phyloP scores from a whole-genome alignment of 495 filamentous ascomycete species.

The Hypoxylon perforatum region DNA sequence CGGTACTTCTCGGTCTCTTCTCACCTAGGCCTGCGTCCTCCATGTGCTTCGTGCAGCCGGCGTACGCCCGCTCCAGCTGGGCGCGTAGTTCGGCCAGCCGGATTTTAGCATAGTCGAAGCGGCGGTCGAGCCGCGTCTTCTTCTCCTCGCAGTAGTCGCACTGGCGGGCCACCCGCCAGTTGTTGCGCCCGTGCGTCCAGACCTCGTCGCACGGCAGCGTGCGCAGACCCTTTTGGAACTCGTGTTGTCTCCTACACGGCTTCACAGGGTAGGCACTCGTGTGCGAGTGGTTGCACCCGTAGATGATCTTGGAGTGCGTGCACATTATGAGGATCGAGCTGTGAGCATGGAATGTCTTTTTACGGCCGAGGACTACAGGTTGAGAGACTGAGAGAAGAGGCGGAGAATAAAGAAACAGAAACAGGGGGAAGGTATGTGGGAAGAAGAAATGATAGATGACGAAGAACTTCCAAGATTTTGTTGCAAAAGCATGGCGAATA shows the following conservation, averaged over 20 bases:
- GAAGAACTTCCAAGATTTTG: not conserved
- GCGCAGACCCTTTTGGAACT: slow-evolving; percentile 1
- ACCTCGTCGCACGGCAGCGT: slow-evolving; percentile 10
- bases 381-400: too few species aligned
- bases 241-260: slow-evolving; percentile 5
- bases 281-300: slow-evolving; percentile 30
- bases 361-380: too few species aligned
- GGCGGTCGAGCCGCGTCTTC: not conserved
- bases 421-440: too few species aligned
- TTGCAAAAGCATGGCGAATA: not conserved
- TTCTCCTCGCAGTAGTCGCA: slow-evolving; percentile 14
- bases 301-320: slow-evolving; percentile 18
- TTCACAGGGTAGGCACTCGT: not conserved
- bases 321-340: slow-evolving; percentile 25
- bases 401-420: too few species aligned
- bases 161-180: not conserved
- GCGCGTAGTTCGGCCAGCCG: slow-evolving; percentile 9
- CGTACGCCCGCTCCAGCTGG: slow-evolving; percentile 12
- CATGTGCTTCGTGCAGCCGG: slow-evolving; percentile 13
- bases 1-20: too few species aligned
- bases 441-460: not conserved
- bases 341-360: not conserved
- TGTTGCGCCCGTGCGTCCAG: slow-evolving; percentile 12
- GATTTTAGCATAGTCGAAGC: slow-evolving; percentile 1
- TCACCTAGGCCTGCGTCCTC: slow-evolving; percentile 25